Evolutionary conservation across 306 rosid genomes (phyloP).

Genomic region (Acacia crassicarpa): DNA sequence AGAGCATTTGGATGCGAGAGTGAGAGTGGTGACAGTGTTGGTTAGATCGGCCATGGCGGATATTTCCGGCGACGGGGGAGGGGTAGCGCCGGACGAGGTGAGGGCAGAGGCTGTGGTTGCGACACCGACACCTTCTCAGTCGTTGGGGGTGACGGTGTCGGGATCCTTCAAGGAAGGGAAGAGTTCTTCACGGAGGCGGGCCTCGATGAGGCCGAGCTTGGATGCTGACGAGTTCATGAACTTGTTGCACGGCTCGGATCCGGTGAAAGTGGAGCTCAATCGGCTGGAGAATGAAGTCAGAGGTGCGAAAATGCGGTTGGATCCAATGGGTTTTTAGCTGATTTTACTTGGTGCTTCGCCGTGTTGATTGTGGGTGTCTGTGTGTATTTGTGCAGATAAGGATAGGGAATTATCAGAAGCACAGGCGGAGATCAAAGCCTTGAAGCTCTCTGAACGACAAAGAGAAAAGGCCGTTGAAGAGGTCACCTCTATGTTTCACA

Average conservation of each 20-base stretch:
- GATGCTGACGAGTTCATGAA: slow-evolving; percentile 95
- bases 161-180: slow-evolving; percentile 96
- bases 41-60: slow-evolving; percentile 92
- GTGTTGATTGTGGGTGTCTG: slow-evolving; percentile 24
- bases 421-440: slow-evolving; percentile 96
- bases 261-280: slow-evolving; percentile 99
- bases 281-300: slow-evolving; percentile 97
- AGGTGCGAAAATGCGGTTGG: slow-evolving; percentile 89
- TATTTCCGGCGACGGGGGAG: slow-evolving; percentile 61
- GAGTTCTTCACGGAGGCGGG: slow-evolving; percentile 76
- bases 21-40: slow-evolving; percentile 26
- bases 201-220: slow-evolving; percentile 77
- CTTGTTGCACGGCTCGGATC: slow-evolving; percentile 98
- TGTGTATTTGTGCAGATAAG: slow-evolving; percentile 69
- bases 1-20: slow-evolving; percentile 69
- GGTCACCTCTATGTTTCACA: slow-evolving; percentile 47
- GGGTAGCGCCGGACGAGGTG: slow-evolving; percentile 25
- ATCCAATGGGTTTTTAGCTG: slow-evolving; percentile 55
- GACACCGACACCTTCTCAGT: slow-evolving; percentile 34
- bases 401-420: slow-evolving; percentile 93
- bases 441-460: slow-evolving; percentile 82
- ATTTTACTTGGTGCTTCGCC: slow-evolving; percentile 33
- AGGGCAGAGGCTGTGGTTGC: slow-evolving; percentile 26
- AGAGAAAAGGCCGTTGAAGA: slow-evolving; percentile 99
- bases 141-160: slow-evolving; percentile 67